Conservation (phyloP, 2,329 filamentous ascomycete species). For the Curvularia verruculosa region DNA sequence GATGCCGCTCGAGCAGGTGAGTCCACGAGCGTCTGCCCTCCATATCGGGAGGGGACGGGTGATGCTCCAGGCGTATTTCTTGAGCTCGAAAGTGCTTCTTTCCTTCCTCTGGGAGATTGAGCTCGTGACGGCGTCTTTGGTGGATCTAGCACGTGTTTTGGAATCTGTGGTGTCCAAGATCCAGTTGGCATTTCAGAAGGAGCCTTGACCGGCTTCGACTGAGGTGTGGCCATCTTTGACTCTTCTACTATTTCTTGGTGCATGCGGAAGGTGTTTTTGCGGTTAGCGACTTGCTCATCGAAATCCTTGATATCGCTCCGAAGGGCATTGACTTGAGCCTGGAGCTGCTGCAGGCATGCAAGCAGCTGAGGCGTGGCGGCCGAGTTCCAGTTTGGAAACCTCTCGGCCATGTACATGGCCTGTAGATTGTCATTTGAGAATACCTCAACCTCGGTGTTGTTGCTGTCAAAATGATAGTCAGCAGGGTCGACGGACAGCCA, state of each 20-base stretch:
- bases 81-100: slow-evolving; percentile 37
- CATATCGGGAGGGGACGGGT: slow-evolving; percentile 21
- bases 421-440: slow-evolving; percentile 40
- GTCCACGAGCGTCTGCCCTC: slow-evolving; percentile 36
- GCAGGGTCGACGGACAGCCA: slow-evolving; percentile 80
- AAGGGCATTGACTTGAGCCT: slow-evolving; percentile 52
- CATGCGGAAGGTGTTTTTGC: slow-evolving; percentile 58
- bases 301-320: slow-evolving; percentile 54
- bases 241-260: slow-evolving; percentile 54
- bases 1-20: slow-evolving; percentile 39
- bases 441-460: slow-evolving; percentile 27
- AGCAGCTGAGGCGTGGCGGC: slow-evolving; percentile 51
- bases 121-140: slow-evolving; percentile 41
- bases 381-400: slow-evolving; percentile 46
- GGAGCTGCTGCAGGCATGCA: slow-evolving; percentile 50
- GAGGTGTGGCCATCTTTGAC: slow-evolving; percentile 39
- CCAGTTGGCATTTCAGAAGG: slow-evolving; percentile 37
- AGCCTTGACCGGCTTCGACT: slow-evolving; percentile 30
- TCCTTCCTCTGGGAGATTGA: slow-evolving; percentile 46
- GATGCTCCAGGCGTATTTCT: slow-evolving; percentile 12
- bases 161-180: slow-evolving; percentile 47
- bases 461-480: slow-evolving; percentile 46
- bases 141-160: slow-evolving; percentile 42
- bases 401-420: slow-evolving; percentile 45
- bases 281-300: slow-evolving; percentile 55